A percentile compares a stretch with the other conserved stretches of the same genome.
Conservation (phyloP, 2,329 filamentous ascomycete genomes). For the Colletotrichum phormii region DNA sequence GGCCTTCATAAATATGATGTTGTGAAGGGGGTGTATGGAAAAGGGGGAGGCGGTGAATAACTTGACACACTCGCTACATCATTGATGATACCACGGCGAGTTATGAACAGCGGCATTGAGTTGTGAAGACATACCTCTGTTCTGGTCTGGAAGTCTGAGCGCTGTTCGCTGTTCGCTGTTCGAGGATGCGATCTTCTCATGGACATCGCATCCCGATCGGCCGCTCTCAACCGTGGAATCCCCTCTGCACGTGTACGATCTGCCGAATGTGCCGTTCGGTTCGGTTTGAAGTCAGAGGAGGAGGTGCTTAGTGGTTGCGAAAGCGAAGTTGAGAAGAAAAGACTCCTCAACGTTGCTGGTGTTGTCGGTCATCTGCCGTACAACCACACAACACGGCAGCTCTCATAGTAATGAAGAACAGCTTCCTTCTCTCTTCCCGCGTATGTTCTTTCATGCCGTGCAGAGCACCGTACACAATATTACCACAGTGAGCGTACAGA, state of each 20-base stretch:
- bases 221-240: conserved; percentile 12
- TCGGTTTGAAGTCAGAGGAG: not conserved
- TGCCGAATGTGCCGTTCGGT: not conserved
- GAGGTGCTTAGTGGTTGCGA: not conserved
- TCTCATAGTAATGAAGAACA: not conserved
- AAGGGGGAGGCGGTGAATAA: conserved; percentile 30
- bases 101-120: not conserved
- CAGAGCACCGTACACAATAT: not conserved
- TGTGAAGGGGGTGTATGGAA: conserved; percentile 5
- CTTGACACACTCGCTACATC: conserved; percentile 31
- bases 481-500: not conserved
- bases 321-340: not conserved
- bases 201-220: conserved; percentile 20
- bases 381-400: not conserved
- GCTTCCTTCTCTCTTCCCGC: not conserved
- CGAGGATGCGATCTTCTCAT: conserved; percentile 8
- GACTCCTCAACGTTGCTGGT: not conserved
- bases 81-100: conserved; percentile 4
- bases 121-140: conserved; percentile 1
- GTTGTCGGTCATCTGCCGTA: not conserved
- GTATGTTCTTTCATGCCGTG: not conserved
- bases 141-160: not conserved
- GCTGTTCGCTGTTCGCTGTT: not conserved
- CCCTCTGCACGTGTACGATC: not conserved
- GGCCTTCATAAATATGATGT: conserved; percentile 24